Base-by-base conservation (phyloP, 2,329 filamentous ascomycete genomes). In the Tolypocladium endophyticum region DNA sequence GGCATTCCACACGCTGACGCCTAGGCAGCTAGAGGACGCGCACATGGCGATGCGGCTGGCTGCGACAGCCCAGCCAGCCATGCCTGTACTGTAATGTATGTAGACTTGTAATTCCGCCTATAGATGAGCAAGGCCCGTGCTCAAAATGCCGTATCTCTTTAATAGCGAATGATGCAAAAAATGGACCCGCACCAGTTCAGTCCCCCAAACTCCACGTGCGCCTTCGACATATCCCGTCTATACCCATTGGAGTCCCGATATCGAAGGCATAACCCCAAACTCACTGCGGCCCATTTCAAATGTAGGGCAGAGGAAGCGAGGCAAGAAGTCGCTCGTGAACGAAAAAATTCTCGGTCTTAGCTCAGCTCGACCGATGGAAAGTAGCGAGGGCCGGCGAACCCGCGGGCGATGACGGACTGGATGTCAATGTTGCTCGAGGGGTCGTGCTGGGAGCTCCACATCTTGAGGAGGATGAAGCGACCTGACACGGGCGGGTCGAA, bases 401-500 rank as follows among this genome's bases (percentile, higher is more conserved):
- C 93, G 68, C 89, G 87, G 1, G 87, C 89, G 60, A 92, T 82
- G 30, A 97, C 87, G 54, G 87, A 90, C 72, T 96, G 89, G 45
- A 97, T 91, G 69, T 96, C 92, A 64, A 97, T 95, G 67, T 95
- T 96, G 61, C 78, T 78, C 6, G 71, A 67, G 4, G 83, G 79
- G 55, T 87, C 84, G 33, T 85, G 82, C 61, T 84, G 83, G 2
- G 89, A 88, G 67, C 87, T 92, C 89, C 91, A 97, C 71, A 97
- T 84, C 77, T 97, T 97, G 63, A 97, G 78, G 50, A 97, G 74
- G 58, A 97, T 88, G 71, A 89, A 95, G 60, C 90, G 84, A 6
- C 89, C 90, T 14, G 89, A 90, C 61, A 94, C 83, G 0, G 89
- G 87, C 60, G 90, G 89, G 66, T 92, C 85, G 66, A 97, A 97